These are phyloP conservation scores for Corylus americana DNA, from an alignment of 306 rosid genomes.

Conservation along the genomic window DNA sequence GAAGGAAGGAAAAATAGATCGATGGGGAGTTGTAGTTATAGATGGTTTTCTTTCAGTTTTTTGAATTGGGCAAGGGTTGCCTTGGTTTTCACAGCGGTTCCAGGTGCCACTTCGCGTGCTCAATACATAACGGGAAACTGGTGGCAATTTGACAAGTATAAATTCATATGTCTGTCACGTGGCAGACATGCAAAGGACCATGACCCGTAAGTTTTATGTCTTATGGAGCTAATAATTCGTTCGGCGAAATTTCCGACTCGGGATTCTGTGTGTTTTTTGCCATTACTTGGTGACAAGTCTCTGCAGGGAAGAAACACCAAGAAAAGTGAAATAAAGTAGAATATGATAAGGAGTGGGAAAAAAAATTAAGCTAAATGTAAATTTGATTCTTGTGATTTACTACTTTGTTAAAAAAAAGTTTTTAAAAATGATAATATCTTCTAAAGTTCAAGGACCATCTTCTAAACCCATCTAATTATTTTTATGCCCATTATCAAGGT, in stretches of 20 bases:
- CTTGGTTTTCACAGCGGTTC: background rate
- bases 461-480: too few species aligned
- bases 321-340: too few species aligned
- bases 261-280: background rate
- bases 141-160: slow-evolving; percentile 36
- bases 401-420: too few species aligned
- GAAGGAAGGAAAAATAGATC: background rate
- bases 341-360: too few species aligned
- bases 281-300: background rate
- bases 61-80: background rate
- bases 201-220: background rate
- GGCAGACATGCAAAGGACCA: slow-evolving; percentile 53
- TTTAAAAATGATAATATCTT: too few species aligned
- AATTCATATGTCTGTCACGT: slow-evolving; percentile 38
- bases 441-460: too few species aligned
- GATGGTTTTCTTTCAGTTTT: background rate
- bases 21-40: background rate
- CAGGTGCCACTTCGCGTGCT: slow-evolving; percentile 27
- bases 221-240: background rate
- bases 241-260: background rate
- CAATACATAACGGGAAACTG: slow-evolving; percentile 2
- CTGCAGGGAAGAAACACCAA: too few species aligned
- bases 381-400: too few species aligned
- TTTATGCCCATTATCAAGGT: too few species aligned
- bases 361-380: too few species aligned